phyloP scores from a whole-genome alignment of 2,329 filamentous ascomycete species.

The Rhexocercosporidium sp. region DNA sequence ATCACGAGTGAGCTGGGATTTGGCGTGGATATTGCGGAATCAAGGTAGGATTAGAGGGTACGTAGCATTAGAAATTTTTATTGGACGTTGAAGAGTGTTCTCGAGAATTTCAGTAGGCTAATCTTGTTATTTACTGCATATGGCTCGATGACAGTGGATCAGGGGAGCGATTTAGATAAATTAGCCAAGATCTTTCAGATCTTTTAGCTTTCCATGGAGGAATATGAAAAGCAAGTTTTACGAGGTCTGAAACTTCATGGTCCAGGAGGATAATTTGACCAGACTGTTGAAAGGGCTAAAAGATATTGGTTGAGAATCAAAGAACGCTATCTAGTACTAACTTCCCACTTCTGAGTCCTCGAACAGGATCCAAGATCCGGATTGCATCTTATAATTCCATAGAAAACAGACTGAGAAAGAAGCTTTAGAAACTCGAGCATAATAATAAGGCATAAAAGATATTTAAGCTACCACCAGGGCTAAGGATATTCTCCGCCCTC shows the following conservation, averaged over 20 bases:
- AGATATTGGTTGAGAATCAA: background rate
- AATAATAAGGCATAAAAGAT: conserved; percentile 4
- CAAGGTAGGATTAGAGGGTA: too few relatives aligned
- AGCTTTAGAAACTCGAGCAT: background rate
- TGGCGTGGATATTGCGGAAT: too few relatives aligned
- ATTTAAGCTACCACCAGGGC: background rate
- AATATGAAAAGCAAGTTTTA: background rate
- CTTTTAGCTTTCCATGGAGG: too few relatives aligned
- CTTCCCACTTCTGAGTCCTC: background rate
- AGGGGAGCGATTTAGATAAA: too few relatives aligned
- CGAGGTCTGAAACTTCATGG: background rate
- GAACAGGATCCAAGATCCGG: background rate
- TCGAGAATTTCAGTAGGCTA: too few relatives aligned
- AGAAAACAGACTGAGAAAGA: background rate
- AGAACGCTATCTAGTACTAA: background rate
- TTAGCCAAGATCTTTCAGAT: too few relatives aligned
- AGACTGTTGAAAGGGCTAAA: background rate
- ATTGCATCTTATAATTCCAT: background rate
- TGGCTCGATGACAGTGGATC: too few relatives aligned
- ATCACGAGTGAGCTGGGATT: too few relatives aligned
- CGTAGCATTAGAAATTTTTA: too few relatives aligned
- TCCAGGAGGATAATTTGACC: background rate
- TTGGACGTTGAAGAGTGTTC: too few relatives aligned
- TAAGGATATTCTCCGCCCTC: background rate
- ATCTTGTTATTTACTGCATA: too few relatives aligned